Evolutionary conservation across 352 stramenopile genomes (phyloP), one percentile per base, ranked within the genome.

Genomic region (Pythium rhizo-oryzae): DNA sequence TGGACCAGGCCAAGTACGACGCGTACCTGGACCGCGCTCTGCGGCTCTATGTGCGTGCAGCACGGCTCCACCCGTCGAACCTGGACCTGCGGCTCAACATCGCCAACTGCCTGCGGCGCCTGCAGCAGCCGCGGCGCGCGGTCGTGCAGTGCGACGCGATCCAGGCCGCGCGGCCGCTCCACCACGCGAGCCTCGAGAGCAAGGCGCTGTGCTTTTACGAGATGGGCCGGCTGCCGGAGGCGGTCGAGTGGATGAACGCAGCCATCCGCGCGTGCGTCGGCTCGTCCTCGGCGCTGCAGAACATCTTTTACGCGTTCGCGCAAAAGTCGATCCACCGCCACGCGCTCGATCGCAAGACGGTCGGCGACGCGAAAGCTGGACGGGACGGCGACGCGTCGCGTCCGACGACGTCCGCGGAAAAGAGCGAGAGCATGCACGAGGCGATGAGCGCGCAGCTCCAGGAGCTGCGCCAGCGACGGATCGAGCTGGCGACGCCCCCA

Each of bases 1-100:
- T 92, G 8, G 69, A 87, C 28, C 46, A 88, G 69, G 69, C 49
- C 16, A 71, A 80, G 47, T 76, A 84, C 60, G 39, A 66, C 5
- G 55, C 47, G 8, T 79, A 88, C 60, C 65, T 93, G 37, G 61
- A 81, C 47, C 79, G 73, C 49, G 82, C 85, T 23, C 72, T 85
- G 49, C 75, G 85, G n/a, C 87, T 91, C 68, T 94, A 94, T 62
- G 25, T 92, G 21, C 81, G 82, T 3, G 82, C 85, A 7, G 74
- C 66, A 5, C 76, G 84, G 39, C 69, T 94, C 21, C 76, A 94
- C 33, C 85, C 84, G 13, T 87, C 75, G 0, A 91, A 87, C 52
- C 57, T 77, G 16, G 78, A 89, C 28, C 52, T 92, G 15, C 78
- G 84, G 1, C 74, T 94, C 33, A 91, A 94, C 49, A 75, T 94